Base-by-base conservation (phyloP, 768 basidiomycete genomes). In the Fomitopsis serialis region DNA sequence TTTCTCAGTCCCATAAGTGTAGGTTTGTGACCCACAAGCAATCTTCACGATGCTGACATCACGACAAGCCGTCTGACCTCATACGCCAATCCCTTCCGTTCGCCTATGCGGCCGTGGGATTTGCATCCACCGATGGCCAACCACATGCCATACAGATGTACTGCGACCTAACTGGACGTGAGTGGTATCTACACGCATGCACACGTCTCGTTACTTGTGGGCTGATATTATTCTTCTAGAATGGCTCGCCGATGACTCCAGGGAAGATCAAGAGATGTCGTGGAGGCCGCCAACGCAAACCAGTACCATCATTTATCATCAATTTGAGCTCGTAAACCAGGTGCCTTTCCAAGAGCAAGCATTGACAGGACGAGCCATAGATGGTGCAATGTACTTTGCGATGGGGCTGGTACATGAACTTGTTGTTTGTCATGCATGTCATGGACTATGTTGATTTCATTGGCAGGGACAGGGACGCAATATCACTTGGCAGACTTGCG, bases 1-100 rank as follows among this genome's bases (percentile, higher is more conserved):
- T 74, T 71, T 54, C 58, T 74, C 9, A 71, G 23, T 64, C 74
- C 73, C 1, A 67, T 74, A 19, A 70, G 70, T 61, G 71, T 72
- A 45, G 21, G 60, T 21, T 21, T 7, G n/a, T 24, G 8, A 36
- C 25, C 19, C 36, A 17, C 8, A 23, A 45, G n/a, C 21, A 9
- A 25, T 23, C 22, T n/a, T n/a, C n/a, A n/a, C n/a, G 44, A n/a
- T n/a, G n/a, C 24, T 50, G n/a, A 22, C 24, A 34, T 1, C n/a
- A 12, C 9, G 27, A 22, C 5, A 19, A 72, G 70, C 70, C 72
- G 0, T 58, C 61, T 13, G 68, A 74, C 56, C 64, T 66, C 48
- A 66, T 71, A 34, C 59, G 59, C n/a, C 71, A 72, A 48, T 73
- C 73, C 1, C 42, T 74, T 3, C 71, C 74, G 7, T 72, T 74